Percentiles rank a stretch among this genome's conserved stretches.
These are phyloP conservation scores for Cephaloascus albidus DNA, from an alignment of 805 yeast species.

Conservation along the genomic window DNA sequence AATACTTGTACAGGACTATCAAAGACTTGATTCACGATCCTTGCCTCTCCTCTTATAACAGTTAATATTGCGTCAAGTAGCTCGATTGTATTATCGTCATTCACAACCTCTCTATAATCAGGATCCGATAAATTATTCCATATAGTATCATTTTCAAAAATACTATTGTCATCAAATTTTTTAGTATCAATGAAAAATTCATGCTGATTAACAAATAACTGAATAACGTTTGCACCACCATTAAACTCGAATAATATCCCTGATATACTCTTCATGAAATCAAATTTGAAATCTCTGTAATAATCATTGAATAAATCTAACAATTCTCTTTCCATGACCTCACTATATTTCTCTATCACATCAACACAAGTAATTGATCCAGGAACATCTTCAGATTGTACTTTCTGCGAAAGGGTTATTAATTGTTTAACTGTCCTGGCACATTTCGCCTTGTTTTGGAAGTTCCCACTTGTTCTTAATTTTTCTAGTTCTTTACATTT, in stretches of 20 bases:
- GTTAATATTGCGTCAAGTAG: slow-evolving; percentile 39
- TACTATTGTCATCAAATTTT: slow-evolving; percentile 20
- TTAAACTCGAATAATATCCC: slow-evolving; percentile 70
- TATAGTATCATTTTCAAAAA: slow-evolving; percentile 32
- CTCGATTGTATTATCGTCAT: slow-evolving; percentile 42
- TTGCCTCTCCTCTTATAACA: slow-evolving; percentile 57
- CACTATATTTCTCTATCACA: slow-evolving; percentile 60
- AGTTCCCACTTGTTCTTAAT: slow-evolving; percentile 37
- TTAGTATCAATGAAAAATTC: slow-evolving; percentile 52
- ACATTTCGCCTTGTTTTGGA: slow-evolving; percentile 50
- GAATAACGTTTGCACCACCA: slow-evolving; percentile 76
- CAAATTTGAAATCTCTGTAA: slow-evolving; percentile 58
- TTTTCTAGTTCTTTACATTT: slow-evolving; percentile 46
- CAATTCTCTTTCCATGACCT: slow-evolving; percentile 63
- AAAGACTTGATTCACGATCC: slow-evolving; percentile 66
- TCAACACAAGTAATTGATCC: slow-evolving; percentile 25
- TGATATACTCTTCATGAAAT: slow-evolving; percentile 70
- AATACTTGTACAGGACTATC: slow-evolving; percentile 60
- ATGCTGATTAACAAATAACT: slow-evolving; percentile 73
- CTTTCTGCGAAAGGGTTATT: slow-evolving; percentile 52
- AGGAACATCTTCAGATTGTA: slow-evolving; percentile 45
- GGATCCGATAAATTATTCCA: slow-evolving; percentile 64
- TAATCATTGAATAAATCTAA: slow-evolving; percentile 65
- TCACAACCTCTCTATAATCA: slow-evolving; percentile 31
- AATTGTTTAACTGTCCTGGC: slow-evolving; percentile 64